Conservation (phyloP, 2,329 filamentous ascomycete species). For the Cryphonectria japonica region DNA sequence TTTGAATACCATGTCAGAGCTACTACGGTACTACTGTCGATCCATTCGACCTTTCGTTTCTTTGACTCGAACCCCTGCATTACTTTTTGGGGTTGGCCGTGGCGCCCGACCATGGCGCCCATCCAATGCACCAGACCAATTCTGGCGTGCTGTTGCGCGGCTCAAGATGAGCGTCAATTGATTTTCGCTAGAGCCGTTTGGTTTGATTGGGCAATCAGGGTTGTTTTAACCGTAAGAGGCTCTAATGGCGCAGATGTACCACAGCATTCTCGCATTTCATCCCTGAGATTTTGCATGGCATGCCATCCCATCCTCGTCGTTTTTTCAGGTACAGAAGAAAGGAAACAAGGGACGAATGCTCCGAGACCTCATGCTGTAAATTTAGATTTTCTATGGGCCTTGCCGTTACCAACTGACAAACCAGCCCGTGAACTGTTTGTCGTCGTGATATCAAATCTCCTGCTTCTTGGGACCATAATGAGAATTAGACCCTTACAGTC, state of each 20-base stretch:
- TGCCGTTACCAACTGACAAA: background rate
- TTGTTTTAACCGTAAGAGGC: background rate
- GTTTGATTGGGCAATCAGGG: background rate
- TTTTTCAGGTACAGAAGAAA: background rate
- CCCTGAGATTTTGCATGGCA: conserved; percentile 1
- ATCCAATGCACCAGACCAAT: background rate
- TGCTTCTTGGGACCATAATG: background rate
- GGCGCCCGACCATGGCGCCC: conserved; percentile 3
- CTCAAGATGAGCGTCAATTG: conserved; percentile 11
- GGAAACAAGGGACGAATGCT: background rate
- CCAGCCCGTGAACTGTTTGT: background rate
- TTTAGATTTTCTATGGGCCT: background rate
- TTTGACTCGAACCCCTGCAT: conserved; percentile 14
- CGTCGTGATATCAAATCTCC: background rate
- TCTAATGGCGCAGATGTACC: background rate
- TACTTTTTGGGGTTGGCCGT: background rate
- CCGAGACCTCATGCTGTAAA: background rate
- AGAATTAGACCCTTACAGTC: background rate
- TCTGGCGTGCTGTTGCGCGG: conserved; percentile 9
- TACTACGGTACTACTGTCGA: background rate
- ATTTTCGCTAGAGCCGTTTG: background rate
- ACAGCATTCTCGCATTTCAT: background rate
- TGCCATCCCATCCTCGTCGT: conserved; percentile 6
- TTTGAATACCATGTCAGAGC: background rate
- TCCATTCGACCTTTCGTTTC: background rate